Evolutionary conservation across 177 flowering plant species (phyloP).

Genomic region (Vitis hybrid): DNA sequence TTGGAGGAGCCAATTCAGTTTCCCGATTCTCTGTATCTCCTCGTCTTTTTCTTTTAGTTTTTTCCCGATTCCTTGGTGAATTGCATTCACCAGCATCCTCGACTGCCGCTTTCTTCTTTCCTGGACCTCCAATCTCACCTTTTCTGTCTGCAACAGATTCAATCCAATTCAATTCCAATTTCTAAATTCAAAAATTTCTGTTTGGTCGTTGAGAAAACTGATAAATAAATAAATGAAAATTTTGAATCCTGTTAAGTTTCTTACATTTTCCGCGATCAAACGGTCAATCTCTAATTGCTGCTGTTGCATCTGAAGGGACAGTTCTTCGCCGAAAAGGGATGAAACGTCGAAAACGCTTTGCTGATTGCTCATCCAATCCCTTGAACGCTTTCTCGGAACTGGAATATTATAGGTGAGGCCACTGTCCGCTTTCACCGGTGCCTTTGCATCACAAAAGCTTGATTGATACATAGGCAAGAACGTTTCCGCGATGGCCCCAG

Average conservation of each 20-base stretch:
- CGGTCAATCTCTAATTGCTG: slow-evolving; percentile 43
- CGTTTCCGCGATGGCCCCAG: slow-evolving; percentile 15
- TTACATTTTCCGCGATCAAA: slow-evolving; percentile 42
- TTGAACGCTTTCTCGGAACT: slow-evolving; percentile 25
- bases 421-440: slow-evolving; percentile 41
- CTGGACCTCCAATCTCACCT: slow-evolving; percentile 38
- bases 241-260: not conserved
- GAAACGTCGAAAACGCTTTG: not conserved
- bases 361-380: slow-evolving; percentile 16
- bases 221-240: not conserved
- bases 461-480: slow-evolving; percentile 25
- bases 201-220: not conserved
- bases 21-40: slow-evolving; percentile 40
- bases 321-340: slow-evolving; percentile 23
- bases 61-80: slow-evolving; percentile 30
- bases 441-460: slow-evolving; percentile 15
- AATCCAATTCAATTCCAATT: not conserved
- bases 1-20: slow-evolving; percentile 40
- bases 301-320: slow-evolving; percentile 28
- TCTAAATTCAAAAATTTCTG: no score
- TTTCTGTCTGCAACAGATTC: slow-evolving; percentile 32
- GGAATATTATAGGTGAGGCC: slow-evolving; percentile 48
- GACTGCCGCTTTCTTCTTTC: slow-evolving; percentile 36
- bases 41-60: slow-evolving; percentile 50
- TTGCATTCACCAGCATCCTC: slow-evolving; percentile 25